These are phyloP conservation scores for Malus sieversii DNA, from an alignment of 306 rosid genomes.

Conservation along the genomic window DNA sequence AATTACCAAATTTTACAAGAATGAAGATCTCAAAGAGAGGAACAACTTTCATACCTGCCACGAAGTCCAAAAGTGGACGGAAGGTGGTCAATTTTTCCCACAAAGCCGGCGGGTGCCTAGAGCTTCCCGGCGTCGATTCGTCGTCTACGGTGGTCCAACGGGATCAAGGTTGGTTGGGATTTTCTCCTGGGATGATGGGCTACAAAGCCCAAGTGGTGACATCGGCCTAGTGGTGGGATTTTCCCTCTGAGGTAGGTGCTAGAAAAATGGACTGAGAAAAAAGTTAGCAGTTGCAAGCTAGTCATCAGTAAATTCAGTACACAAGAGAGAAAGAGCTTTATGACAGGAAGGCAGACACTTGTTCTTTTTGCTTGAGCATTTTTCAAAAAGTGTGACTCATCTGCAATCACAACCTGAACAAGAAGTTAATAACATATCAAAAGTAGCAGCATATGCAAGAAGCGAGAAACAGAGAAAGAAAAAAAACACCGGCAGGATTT, in stretches of 20 bases:
- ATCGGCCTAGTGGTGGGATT: no score
- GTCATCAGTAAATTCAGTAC: constrained; percentile 14
- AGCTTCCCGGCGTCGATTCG: no score
- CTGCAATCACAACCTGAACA: constrained; percentile 92
- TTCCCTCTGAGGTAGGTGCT: neutral
- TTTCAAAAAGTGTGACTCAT: constrained; percentile 90
- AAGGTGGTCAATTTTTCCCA: no score
- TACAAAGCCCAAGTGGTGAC: no score
- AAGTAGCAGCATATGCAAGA: constrained; percentile 11
- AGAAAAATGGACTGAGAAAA: neutral
- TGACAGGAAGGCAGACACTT: constrained; percentile 69
- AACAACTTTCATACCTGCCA: no score
- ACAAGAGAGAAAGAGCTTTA: constrained; percentile 52
- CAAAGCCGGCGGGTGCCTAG: no score
- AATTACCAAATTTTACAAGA: no score
- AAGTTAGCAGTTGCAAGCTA: constrained; percentile 10
- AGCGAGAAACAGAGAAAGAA: neutral
- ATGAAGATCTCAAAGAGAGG: no score
- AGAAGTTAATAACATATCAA: constrained; percentile 15
- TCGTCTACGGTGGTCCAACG: no score
- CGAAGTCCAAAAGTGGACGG: no score
- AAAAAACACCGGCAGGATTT: neutral
- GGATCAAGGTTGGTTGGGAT: no score
- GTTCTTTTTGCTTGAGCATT: constrained; percentile 98
- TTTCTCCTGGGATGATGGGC: no score